These are phyloP conservation scores for Fraxinus angustifolia DNA, from an alignment of 305 asterid genomes.

Conservation along the genomic window DNA sequence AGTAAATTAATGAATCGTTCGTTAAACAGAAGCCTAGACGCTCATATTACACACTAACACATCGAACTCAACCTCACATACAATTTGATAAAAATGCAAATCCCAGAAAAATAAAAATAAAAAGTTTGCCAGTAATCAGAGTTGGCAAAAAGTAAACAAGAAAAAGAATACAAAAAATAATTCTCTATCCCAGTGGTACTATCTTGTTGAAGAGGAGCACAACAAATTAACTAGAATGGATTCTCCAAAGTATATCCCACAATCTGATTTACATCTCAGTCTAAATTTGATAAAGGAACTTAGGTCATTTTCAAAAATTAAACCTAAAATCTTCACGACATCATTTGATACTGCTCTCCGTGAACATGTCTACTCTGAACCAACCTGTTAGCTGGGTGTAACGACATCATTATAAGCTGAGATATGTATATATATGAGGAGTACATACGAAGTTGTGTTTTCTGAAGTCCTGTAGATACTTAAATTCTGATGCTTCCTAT, in stretches of 20 bases:
- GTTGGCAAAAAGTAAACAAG: slow-evolving; percentile 32
- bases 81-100: slow-evolving; percentile 43
- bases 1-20: slow-evolving; percentile 35
- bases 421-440: slow-evolving; percentile 35
- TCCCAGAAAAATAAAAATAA: slow-evolving; percentile 33
- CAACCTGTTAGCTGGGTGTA: slow-evolving; percentile 50
- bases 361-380: slow-evolving; percentile 29
- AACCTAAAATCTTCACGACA: slow-evolving; percentile 45
- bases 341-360: slow-evolving; percentile 33
- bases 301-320: slow-evolving; percentile 39
- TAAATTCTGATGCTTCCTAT: slow-evolving; percentile 37
- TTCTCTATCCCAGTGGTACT: slow-evolving; percentile 47
- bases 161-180: slow-evolving; percentile 22
- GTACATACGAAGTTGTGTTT: slow-evolving; percentile 34
- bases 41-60: slow-evolving; percentile 50
- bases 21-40: slow-evolving; percentile 45
- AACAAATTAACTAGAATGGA: slow-evolving; percentile 39
- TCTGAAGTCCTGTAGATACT: slow-evolving; percentile 34
- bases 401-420: slow-evolving; percentile 41
- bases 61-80: slow-evolving; percentile 55
- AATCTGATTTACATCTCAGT: slow-evolving; percentile 56
- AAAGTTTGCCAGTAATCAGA: slow-evolving; percentile 29
- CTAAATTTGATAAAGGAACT: slow-evolving; percentile 43
- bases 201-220: slow-evolving; percentile 44
- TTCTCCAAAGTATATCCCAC: slow-evolving; percentile 51